These are phyloP conservation scores for Lonicera japonica DNA, from an alignment of 129 eudicot species.

Conservation along the genomic window DNA sequence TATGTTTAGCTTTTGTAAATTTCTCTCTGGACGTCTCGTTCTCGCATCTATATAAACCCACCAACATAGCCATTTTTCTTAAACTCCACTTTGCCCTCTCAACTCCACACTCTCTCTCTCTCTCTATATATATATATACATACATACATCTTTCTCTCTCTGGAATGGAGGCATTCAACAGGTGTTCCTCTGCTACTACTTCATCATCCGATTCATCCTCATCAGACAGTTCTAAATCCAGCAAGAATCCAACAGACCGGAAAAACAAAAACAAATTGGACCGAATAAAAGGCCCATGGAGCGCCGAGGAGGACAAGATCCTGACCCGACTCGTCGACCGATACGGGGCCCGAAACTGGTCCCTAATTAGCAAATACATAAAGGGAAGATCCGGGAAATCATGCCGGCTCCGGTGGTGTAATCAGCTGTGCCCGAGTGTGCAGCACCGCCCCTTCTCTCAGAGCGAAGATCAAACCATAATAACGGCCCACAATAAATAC, in stretches of 20 bases:
- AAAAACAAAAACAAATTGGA: not conserved
- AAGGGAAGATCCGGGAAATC: conserved; percentile 44
- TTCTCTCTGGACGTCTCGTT: too few relatives aligned
- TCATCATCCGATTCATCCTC: conserved; percentile 22
- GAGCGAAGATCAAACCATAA: conserved; percentile 27
- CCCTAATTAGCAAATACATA: conserved; percentile 33
- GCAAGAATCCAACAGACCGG: not conserved
- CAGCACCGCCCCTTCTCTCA: conserved; percentile 38
- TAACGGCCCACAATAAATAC: conserved; percentile 31
- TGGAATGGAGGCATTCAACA: conserved; percentile 18
- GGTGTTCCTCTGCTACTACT: conserved; percentile 17
- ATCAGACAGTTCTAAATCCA: conserved; percentile 12
- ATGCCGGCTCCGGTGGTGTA: conserved; percentile 41
- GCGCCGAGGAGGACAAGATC: conserved; percentile 39
- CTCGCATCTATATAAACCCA: not conserved
- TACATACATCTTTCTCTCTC: not conserved
- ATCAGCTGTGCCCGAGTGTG: conserved; percentile 35
- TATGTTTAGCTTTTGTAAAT: too few relatives aligned
- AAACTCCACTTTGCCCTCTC: not conserved
- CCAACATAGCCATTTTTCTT: not conserved
- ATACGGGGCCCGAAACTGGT: conserved; percentile 39
- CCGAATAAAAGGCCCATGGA: conserved; percentile 36
- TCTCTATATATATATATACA: not conserved
- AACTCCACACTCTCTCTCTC: not conserved
- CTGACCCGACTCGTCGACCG: conserved; percentile 28